phyloP scores from a whole-genome alignment of 176 grass and related monocot species.

The Luzula sylvatica region DNA sequence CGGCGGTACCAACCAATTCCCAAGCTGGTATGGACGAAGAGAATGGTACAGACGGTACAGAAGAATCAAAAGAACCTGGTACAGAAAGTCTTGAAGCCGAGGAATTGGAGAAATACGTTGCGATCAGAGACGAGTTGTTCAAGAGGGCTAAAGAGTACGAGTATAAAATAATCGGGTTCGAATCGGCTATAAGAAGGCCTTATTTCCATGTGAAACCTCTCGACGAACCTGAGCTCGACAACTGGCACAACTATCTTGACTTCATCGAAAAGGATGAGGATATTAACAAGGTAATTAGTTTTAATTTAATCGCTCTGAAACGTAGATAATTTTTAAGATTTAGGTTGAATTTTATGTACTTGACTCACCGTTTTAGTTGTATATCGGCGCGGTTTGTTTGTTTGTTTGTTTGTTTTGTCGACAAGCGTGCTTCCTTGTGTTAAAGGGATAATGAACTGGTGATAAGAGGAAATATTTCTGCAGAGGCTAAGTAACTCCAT shows the following conservation, averaged over 20 bases:
- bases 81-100: slow-evolving; percentile 56
- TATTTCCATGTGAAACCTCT: slow-evolving; percentile 99
- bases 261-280: slow-evolving; percentile 93
- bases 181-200: slow-evolving; percentile 95
- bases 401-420: slow-evolving; percentile 75
- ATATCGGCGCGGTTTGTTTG: slow-evolving; percentile 30
- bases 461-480: slow-evolving; percentile 81
- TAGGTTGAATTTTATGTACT: slow-evolving; percentile 48
- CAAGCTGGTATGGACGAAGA: too few species aligned
- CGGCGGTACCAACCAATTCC: slow-evolving; percentile 19
- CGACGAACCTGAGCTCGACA: slow-evolving; percentile 94
- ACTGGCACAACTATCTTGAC: slow-evolving; percentile 98
- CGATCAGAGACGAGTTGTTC: slow-evolving; percentile 91
- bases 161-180: slow-evolving; percentile 81
- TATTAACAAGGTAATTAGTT: slow-evolving; percentile 73
- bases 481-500: slow-evolving; percentile 99
- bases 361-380: slow-evolving; percentile 93
- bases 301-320: too few species aligned
- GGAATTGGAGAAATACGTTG: slow-evolving; percentile 68
- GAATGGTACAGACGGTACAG: slow-evolving; percentile 18
- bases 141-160: slow-evolving; percentile 97
- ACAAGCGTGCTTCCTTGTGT: slow-evolving; percentile 98
- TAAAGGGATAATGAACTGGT: slow-evolving; percentile 95
- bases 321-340: slow-evolving; percentile 15
- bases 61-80: slow-evolving; percentile 26